These are phyloP conservation scores for Diaporthe aspalathi DNA, from an alignment of 2,329 filamentous ascomycete species.

Conservation along the genomic window DNA sequence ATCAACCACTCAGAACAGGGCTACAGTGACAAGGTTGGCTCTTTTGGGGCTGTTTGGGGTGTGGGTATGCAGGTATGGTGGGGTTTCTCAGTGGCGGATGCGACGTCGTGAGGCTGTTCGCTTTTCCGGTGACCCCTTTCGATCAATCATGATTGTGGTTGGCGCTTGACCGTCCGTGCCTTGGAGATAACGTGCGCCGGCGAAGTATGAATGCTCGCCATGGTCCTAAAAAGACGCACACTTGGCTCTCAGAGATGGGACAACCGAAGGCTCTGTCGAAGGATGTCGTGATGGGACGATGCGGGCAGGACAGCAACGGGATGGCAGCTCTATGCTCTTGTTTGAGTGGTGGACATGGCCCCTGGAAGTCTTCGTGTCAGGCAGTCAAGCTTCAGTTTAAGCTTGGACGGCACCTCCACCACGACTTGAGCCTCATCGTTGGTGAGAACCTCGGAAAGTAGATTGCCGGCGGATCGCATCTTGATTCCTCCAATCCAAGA, in stretches of 20 bases:
- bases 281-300: slow-evolving; percentile 7
- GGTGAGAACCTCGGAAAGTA: neutral
- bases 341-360: slow-evolving; percentile 21
- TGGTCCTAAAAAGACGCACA: neutral
- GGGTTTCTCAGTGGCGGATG: neutral
- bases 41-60: neutral
- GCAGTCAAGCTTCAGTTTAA: slow-evolving; percentile 33
- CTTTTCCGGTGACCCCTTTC: neutral
- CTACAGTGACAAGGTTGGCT: slow-evolving; percentile 4
- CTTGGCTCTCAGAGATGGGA: neutral
- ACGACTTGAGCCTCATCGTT: slow-evolving; percentile 18
- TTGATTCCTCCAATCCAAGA: slow-evolving; percentile 13
- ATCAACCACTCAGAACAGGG: neutral
- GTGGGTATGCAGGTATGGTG: too few species aligned
- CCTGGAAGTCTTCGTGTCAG: slow-evolving; percentile 18
- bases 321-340: neutral
- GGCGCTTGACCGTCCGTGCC: neutral
- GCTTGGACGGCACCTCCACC: slow-evolving; percentile 17
- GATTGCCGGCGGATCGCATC: neutral
- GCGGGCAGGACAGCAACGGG: neutral
- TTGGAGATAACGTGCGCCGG: slow-evolving; percentile 3
- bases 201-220: neutral
- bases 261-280: neutral
- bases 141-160: neutral
- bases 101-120: slow-evolving; percentile 20